These are phyloP conservation scores for Apiospora kogelbergensis DNA, from an alignment of 2,329 filamentous ascomycete species.

Conservation along the genomic window DNA sequence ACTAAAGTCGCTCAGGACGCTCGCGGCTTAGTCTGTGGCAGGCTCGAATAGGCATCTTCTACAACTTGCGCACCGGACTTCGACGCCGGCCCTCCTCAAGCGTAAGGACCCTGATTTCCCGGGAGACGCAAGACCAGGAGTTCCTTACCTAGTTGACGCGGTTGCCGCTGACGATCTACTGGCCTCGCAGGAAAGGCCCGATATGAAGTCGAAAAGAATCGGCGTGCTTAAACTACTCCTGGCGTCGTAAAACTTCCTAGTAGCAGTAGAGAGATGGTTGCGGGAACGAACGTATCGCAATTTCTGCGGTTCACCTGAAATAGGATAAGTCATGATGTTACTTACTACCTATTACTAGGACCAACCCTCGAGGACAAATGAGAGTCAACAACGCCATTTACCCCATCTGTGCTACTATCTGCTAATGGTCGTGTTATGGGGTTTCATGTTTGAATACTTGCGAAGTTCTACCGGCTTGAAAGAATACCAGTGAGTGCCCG, in stretches of 20 bases:
- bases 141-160: neutral
- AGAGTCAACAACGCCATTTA: neutral
- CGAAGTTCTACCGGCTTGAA: neutral
- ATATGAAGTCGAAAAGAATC: neutral
- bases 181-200: neutral
- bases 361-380: neutral
- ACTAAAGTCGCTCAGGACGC: neutral
- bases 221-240: neutral
- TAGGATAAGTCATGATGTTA: neutral
- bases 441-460: neutral
- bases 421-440: conserved; percentile 1
- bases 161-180: neutral
- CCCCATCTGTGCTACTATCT: neutral
- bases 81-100: neutral
- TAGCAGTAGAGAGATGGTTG: neutral
- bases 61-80: neutral
- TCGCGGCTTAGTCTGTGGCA: neutral
- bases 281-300: neutral
- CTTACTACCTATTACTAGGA: too few relatives aligned
- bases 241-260: neutral
- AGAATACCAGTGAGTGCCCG: neutral
- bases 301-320: neutral
- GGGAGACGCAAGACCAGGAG: neutral
- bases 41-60: neutral
- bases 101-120: neutral